Base-by-base conservation (phyloP, 805 yeast genomes). In the Suhomyces sp. region DNA sequence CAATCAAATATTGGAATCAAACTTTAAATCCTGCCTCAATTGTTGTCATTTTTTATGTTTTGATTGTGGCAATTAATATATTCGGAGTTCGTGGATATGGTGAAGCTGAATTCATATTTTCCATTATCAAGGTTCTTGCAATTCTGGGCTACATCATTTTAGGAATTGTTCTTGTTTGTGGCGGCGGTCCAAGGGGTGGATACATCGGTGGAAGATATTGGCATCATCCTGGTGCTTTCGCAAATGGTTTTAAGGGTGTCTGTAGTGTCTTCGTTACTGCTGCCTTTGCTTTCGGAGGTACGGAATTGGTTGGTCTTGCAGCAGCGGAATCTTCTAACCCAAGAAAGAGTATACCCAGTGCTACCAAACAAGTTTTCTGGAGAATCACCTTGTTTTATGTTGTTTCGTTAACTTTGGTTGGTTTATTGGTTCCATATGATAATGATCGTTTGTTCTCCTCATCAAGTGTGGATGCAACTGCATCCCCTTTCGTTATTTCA, bases 331-430 rank as follows among this genome's bases (percentile, higher is more conserved):
- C 87, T 13, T 73, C 59, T 25, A 75, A 83, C 55, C 90, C 91
- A 30, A 67, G 82, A 46, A 68, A 66, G 38, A 60, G 83, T 3
- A 70, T 83, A 35, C 91, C 91, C 23, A 70, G 72, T 28, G 88
- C 91, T 24, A 76, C 82, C 37, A 84, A 83, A 58, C 88, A 84
- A 63, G 86, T 83, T 4, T 83, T 85, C 61, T 83, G 91, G 90
- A 72, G 91, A 61, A 79, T 85, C 38, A 63, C 80, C 7, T 56
- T 82, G 47, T 84, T 85, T 54, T 86, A 85, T 62, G 68, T 85
- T 55, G 42, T 72, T 62, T 53, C 78, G 61, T 36, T 66, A 72
- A 44, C 75, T 68, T 47, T 68, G 36, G 59, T 68, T 23, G 82
- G 88, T 25, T 75, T 83, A 47, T 66, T 85, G 39, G 91, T 85